Evolutionary conservation across 176 grass and related monocot genomes (phyloP).

Genomic region (Eragrostis nindensis): DNA sequence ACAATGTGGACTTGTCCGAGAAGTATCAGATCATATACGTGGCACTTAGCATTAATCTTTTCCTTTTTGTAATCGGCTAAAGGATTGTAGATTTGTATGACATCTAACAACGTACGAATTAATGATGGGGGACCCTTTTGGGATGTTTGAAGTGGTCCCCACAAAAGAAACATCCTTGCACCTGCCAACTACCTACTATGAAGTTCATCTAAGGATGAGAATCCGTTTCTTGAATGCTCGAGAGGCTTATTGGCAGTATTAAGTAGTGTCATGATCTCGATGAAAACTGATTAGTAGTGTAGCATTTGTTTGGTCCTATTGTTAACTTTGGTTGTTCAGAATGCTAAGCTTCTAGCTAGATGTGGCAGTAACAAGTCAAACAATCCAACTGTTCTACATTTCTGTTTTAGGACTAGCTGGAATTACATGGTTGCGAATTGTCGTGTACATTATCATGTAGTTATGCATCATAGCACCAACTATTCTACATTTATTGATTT

Average conservation of each 20-base stretch:
- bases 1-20: neutral
- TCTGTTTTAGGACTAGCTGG: neutral
- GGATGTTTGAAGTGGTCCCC: neutral
- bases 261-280: neutral
- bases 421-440: neutral
- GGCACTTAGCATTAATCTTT: neutral
- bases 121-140: neutral
- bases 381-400: neutral
- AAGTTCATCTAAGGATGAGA: neutral
- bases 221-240: neutral
- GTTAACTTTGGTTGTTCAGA: too few relatives aligned
- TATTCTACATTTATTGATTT: neutral
- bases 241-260: too few relatives aligned
- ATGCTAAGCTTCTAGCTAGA: neutral
- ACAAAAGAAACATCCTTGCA: neutral
- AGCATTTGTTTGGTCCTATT: conserved; percentile 1
- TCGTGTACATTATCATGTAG: conserved; percentile 1
- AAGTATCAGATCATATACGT: neutral
- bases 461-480: neutral
- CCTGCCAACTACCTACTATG: neutral
- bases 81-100: neutral
- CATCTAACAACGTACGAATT: neutral
- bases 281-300: neutral
- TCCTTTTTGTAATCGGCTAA: neutral
- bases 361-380: conserved; percentile 20